These are phyloP conservation scores for Venturia oleaginea DNA, from an alignment of 2,329 filamentous ascomycete genomes.

Conservation along the genomic window DNA sequence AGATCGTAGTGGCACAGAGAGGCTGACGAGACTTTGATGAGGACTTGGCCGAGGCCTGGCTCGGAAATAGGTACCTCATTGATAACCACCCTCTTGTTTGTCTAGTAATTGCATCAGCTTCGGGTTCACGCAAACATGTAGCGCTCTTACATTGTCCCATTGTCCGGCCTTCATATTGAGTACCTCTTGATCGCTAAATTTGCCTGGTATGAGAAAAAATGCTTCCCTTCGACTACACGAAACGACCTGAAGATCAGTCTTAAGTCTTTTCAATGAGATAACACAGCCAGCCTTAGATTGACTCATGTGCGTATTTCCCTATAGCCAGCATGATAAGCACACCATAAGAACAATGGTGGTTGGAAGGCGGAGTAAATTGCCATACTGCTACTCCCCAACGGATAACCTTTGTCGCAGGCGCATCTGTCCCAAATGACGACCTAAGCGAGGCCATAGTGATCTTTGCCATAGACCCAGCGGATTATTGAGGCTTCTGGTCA, in stretches of 20 bases:
- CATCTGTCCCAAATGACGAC: background rate
- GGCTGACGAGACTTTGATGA: conserved; percentile 31
- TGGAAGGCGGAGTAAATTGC: background rate
- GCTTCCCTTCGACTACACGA: background rate
- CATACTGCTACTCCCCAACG: background rate
- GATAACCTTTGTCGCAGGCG: background rate
- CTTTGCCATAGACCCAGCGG: background rate
- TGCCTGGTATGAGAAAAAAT: background rate
- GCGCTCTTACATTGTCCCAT: conserved; percentile 21
- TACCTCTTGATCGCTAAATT: background rate
- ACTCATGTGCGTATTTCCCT: background rate
- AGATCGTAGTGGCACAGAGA: conserved; percentile 34
- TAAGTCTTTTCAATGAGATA: background rate
- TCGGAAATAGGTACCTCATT: conserved; percentile 37
- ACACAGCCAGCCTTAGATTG: background rate
- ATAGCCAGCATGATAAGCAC: background rate
- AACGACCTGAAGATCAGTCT: background rate
- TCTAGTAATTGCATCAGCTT: conserved; percentile 13
- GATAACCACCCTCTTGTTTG: conserved; percentile 26
- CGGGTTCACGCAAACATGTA: too few species aligned
- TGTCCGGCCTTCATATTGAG: conserved; percentile 24
- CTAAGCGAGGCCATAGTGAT: background rate
- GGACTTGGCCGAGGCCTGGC: conserved; percentile 32
- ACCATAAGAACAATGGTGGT: background rate
- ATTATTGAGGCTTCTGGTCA: background rate